Evolutionary conservation across 140 eudicot species (phyloP), one percentile per base, ranked within the genome.

Genomic region (Bidens hawaiensis): DNA sequence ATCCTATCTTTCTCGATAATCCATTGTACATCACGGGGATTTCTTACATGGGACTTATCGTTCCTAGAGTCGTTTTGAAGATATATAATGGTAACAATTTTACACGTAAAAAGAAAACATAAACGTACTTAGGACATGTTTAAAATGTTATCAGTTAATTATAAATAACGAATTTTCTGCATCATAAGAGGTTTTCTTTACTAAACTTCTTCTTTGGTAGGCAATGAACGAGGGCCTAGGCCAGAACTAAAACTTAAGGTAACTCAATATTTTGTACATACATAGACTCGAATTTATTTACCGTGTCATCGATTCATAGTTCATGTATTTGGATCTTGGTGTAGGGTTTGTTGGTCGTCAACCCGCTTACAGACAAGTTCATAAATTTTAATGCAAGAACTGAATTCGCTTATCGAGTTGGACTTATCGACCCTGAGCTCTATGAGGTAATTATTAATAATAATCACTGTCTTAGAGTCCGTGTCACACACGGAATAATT

Each of bases 11-110:
- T 67, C 25, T 56, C 4, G 56, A 62, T 2, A 83, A 78, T 60
- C 83, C 65, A 10, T 52, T 86, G 5, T 86, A 86, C 80, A 50
- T 86, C 61, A 43, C 77, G 13, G 95, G 91, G 33, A 81, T 78
- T 50, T 87, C 95, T 14, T 87, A 87, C 38, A 69, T 80, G 60
- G 95, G 91, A 33, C 71, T 64, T 27, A 16, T 75, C 21, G 61
- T 70, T 36, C 90, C 91, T 5, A 70, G 77, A 59, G 56, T 87
- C 14, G 80, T 73, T 11, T 64, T 30, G 22, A 54, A 74, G 3
- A 86, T 86, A 46, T 62, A 69, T 30, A 13, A 67, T 15, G 85
- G 85, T 85, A 65, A 60, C 6, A 2, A 2, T 22, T 10, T 54
- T 54, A 1, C 60, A 24, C 13, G 12, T 25, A n/a, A 9, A 1